Conservation (phyloP, 495 filamentous ascomycete genomes). For the Penicillium odoratum region DNA sequence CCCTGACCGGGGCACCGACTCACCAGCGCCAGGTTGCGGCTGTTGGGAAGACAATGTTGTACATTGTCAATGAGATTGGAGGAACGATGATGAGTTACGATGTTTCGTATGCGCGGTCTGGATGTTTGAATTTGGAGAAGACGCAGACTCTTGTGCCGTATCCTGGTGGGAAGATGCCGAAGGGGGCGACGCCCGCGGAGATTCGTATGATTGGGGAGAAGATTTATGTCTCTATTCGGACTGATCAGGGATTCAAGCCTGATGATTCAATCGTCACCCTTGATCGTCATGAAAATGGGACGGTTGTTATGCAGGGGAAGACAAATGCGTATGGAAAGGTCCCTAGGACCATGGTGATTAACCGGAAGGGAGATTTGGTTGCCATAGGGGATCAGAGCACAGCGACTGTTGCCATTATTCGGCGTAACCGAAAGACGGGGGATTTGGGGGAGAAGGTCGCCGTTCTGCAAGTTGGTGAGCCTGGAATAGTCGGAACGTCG, state of each 20-base stretch:
- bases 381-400: conserved; percentile 63
- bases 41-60: conserved; percentile 47
- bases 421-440: conserved; percentile 56
- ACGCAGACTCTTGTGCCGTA: conserved; percentile 34
- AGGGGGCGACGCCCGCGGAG: conserved; percentile 38
- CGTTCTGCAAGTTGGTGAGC: conserved; percentile 38
- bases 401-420: conserved; percentile 59
- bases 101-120: conserved; percentile 52
- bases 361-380: conserved; percentile 57
- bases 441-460: conserved; percentile 51
- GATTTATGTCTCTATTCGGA: conserved; percentile 47
- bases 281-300: conserved; percentile 40
- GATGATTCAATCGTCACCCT: conserved; percentile 39
- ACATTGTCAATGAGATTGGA: conserved; percentile 62
- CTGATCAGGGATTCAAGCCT: conserved; percentile 36
- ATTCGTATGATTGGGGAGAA: conserved; percentile 29
- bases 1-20: not conserved
- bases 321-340: conserved; percentile 57
- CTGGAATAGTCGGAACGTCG: conserved; percentile 39
- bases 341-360: conserved; percentile 68
- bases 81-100: conserved; percentile 59
- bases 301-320: conserved; percentile 49
- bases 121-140: conserved; percentile 43
- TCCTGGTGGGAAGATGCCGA: conserved; percentile 25
- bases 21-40: conserved; percentile 27